Base-by-base conservation (phyloP, 164 flowering plant genomes). In the Cinnamomum chago region DNA sequence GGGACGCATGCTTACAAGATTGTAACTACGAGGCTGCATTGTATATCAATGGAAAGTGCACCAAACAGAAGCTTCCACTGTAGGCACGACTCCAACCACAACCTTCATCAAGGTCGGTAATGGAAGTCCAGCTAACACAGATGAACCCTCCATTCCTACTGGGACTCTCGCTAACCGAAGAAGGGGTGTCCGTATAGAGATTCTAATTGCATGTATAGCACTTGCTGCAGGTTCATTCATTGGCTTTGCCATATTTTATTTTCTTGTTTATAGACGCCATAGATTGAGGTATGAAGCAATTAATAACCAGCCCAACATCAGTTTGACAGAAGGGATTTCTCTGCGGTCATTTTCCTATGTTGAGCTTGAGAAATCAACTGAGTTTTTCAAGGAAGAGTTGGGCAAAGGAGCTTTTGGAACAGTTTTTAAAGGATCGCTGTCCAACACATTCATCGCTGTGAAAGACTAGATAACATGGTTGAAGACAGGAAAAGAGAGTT, bases 11-110 rank as follows among this genome's bases (percentile, higher is more conserved):
- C 40, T 6, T 76, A 18, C 81, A 85, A 62, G 80, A 84, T 47
- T 77, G 86, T 58, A 76, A 77, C 58, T 83, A 84, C 69, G 82
- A 71, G 50, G 85, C 79, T 7, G 86, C 84, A 0, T 7, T 74
- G 4, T 76, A 64, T 47, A 33, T 64, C 2, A 68, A 72, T 7
- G 40, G 67, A 2, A 33, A 0, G 0, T 83, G 85, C 74, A 72
- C 1, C 4, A 80, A 70, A 70, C 80, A 74, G 5, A 76, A 47
- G 74, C 83, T 81, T 65, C 86, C 86, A 25, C 27, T 82, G 71
- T 74, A 7, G 40, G 40, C 40, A 0, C 40, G 40, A 22, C 5
- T 3, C 0, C 60, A 13, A 70, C 33, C 10, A 24, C 55, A 2
- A 25, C 22, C n/a, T 70, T 70, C 62, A 13, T 70, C 72, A 70